A percentile compares a stretch with the other conserved stretches of the same genome.
Evolutionary conservation across 139 green algal genomes (phyloP).

Genomic region (Ettlia oleoabundans): DNA sequence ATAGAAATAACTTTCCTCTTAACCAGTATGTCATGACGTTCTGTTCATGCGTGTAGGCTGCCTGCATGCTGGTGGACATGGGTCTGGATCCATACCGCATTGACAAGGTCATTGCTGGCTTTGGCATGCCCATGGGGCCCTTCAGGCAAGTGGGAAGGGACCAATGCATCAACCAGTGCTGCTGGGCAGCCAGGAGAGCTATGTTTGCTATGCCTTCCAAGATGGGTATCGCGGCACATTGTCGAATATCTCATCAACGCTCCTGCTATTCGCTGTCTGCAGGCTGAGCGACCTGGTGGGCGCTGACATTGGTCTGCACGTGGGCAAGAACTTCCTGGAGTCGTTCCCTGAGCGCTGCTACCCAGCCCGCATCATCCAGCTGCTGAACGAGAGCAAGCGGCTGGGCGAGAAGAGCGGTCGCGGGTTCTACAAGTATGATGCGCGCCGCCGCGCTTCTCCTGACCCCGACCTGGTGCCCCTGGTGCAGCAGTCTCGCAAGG

Average conservation of each 20-base stretch:
- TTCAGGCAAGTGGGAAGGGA: too few species aligned
- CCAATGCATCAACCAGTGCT: background rate
- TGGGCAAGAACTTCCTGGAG: slow-evolving; percentile 92
- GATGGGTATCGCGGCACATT: too few species aligned
- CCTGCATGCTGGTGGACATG: slow-evolving; percentile 91
- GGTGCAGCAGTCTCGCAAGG: slow-evolving; percentile 58
- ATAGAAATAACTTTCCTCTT: too few species aligned
- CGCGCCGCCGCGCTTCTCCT: slow-evolving; percentile 72
- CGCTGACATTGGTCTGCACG: slow-evolving; percentile 90
- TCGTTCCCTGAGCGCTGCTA: slow-evolving; percentile 91
- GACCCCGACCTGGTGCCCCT: slow-evolving; percentile 78
- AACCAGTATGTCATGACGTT: too few species aligned
- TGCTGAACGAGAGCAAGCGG: slow-evolving; percentile 82
- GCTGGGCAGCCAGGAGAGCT: too few species aligned
- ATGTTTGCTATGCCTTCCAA: too few species aligned
- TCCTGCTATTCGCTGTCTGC: background rate
- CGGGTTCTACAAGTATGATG: slow-evolving; percentile 92
- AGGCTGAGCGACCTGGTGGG: slow-evolving; percentile 86
- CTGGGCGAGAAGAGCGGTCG: slow-evolving; percentile 94
- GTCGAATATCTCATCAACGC: background rate
- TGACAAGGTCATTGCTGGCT: slow-evolving; percentile 86
- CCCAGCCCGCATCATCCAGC: slow-evolving; percentile 74
- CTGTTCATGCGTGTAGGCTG: slow-evolving; percentile 62
- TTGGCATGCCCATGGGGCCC: slow-evolving; percentile 99
- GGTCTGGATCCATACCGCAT: slow-evolving; percentile 89